Evolutionary conservation across 805 yeast genomes (phyloP).

Genomic region (Lachancea quebecensis): DNA sequence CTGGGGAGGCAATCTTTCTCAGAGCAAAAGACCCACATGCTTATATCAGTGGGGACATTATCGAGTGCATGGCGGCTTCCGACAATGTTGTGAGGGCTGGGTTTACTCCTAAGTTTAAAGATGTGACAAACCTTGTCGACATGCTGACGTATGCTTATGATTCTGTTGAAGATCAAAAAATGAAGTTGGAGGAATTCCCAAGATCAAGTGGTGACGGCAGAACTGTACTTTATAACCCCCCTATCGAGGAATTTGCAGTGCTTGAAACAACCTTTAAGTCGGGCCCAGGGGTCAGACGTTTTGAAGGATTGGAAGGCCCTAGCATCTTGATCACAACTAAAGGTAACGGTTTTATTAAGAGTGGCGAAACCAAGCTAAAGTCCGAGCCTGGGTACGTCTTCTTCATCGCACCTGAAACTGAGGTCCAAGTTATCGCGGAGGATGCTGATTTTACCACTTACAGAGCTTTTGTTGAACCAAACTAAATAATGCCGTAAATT

Average conservation of each 20-base stretch:
- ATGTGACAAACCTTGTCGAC: constrained; percentile 78
- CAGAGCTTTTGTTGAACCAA: constrained; percentile 83
- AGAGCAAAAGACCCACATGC: constrained; percentile 98
- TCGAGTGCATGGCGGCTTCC: constrained; percentile 99
- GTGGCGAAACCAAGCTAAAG: constrained; percentile 35
- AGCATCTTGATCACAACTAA: constrained; percentile 77
- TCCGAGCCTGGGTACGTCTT: constrained; percentile 72
- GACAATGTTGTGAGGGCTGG: constrained; percentile 99
- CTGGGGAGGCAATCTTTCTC: constrained; percentile 95
- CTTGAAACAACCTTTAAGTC: constrained; percentile 63
- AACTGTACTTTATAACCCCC: constrained; percentile 79
- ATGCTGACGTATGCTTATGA: constrained; percentile 88
- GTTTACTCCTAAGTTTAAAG: constrained; percentile 98
- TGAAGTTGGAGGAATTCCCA: constrained; percentile 48
- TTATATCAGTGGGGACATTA: constrained; percentile 92
- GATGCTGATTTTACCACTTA: constrained; percentile 64
- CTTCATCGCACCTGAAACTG: constrained; percentile 74
- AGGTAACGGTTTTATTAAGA: constrained; percentile 62
- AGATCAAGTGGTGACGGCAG: constrained; percentile 63
- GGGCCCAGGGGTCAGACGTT: constrained; percentile 41
- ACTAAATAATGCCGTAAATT: constrained; percentile 9
- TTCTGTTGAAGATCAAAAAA: constrained; percentile 87
- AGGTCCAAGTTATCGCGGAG: constrained; percentile 50
- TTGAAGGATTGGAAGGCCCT: constrained; percentile 73
- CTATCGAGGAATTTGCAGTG: constrained; percentile 95